Base-by-base conservation (phyloP, 495 filamentous ascomycete genomes). In the Aspergillus wentii region DNA sequence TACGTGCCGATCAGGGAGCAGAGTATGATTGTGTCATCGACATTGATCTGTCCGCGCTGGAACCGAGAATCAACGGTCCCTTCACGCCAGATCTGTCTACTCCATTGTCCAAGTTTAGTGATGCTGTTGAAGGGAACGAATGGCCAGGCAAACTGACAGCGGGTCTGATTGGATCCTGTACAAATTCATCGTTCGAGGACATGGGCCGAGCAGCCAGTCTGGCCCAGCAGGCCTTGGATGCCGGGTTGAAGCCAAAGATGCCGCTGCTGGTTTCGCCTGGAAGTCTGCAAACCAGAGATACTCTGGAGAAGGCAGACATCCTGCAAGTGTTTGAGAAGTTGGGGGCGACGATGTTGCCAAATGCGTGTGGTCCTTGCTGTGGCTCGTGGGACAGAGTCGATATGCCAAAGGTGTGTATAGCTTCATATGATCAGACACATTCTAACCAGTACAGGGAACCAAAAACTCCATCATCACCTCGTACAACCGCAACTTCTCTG, bases 61-160 rank as follows among this genome's bases (percentile, higher is more conserved):
- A 94, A 69, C 88, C 88, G 15, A 87, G 94, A 56, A 89, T 94
- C 69, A 94, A 94, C 68, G 88, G 88, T 43, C 88, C 88, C 20
- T 94, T 94, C 75, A 94, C 88, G n/a, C 88, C 88, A 29, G 88
- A 94, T 78, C 78, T 94, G 61, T 85, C 86, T 25, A 94, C 88
- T 21, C 88, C 88, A 10, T 88, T 94, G 64, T 89, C 85, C 60
- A 86, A 92, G 68, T 92, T 91, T 65, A 83, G 83, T 57, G 78
- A 85, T 52, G 85, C 87, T 44, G 88, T 85, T 42, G 81, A 86
- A 71, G 69, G 71, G 38, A 90, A 94, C 62, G 77, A 78, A 61
- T 94, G 88, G 88, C 88, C 88, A 15, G 78, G 87, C 57, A 87
- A 92, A 58, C 64, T 94, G 43, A 94, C 90, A 71, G 88, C 88